Evolutionary conservation across 306 rosid species (phyloP).

Genomic region (Rosa chinensis): DNA sequence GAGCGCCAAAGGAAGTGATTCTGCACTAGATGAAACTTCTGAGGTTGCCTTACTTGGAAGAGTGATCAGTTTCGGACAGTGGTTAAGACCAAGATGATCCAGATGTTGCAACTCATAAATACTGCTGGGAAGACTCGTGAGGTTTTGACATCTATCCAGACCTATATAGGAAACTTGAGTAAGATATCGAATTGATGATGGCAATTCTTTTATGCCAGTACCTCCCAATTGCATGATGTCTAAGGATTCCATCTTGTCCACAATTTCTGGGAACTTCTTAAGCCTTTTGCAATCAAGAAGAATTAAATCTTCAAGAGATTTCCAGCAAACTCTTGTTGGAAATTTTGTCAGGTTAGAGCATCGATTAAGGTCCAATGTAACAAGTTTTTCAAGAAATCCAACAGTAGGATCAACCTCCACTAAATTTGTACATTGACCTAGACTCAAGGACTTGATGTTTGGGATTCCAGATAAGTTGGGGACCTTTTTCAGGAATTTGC

Average conservation of each 20-base stretch:
- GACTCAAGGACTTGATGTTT: not conserved
- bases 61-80: not conserved
- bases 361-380: not conserved
- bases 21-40: not conserved
- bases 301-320: not conserved
- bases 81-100: fast-evolving
- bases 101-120: not conserved
- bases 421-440: not conserved
- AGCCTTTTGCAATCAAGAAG: not conserved
- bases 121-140: not conserved
- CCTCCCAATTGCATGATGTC: too few species aligned
- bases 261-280: not conserved
- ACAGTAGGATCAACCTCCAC: not conserved
- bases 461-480: not conserved
- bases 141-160: not conserved
- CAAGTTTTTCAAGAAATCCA: conserved; percentile 3
- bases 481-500: not conserved
- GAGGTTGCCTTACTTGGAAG: not conserved
- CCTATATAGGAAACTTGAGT: fast-evolving
- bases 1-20: not conserved
- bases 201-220: not conserved
- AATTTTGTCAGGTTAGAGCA: not conserved
- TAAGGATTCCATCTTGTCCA: not conserved
- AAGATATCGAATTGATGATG: not conserved
- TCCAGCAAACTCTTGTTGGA: not conserved